Base-by-base conservation (phyloP, 108 stramenopile species). In the Aurantiochytrium sp. region DNA sequence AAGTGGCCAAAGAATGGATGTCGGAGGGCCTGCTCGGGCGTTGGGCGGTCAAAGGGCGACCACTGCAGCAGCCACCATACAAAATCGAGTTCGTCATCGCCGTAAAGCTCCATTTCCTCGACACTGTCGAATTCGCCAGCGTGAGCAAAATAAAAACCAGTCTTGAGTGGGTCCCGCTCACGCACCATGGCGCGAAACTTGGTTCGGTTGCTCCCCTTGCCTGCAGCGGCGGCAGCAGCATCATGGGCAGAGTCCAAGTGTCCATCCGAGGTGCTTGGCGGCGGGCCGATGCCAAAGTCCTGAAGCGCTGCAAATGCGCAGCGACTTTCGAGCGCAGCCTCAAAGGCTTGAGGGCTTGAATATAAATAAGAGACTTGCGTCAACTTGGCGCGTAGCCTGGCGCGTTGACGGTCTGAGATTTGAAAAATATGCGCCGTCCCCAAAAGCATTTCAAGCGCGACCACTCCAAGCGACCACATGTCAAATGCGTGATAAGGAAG, bases 391-490 rank as follows among this genome's bases (percentile, higher is more conserved):
- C 51, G 49, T 19, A 53, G 49, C 14, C 51, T 10, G 6, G 76
- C 76, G 6, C 76, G 76, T 16, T 12, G 6, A 23, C 76, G 76
- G 28, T 47, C 45, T 4, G 45, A 12, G 4, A 83, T 4, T 3
- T 83, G 19, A 35, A 83, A 83, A 53, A 83, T 53, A 53, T 47
- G 49, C 19, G 49, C 45, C n/a, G 76, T 21, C n/a, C 76, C 76
- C n/a, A 83, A 45, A 8, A 83, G 28, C 45, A 83, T 47, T 35
- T 83, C 76, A 12, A 83, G 51, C 76, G 76, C 76, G 23, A 83
- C 51, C 45, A 83, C 76, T 6, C 76, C 76, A 12, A 83, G 23
- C 19, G 76, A 83, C 76, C 76, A 83, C 45, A 83, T 83, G 76
- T 83, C 76, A 23, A 53, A 83, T 12, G 76, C 76, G 4, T 83